These are phyloP conservation scores for Azolla pinnata DNA, from an alignment of 75 land plant species.

Conservation along the genomic window DNA sequence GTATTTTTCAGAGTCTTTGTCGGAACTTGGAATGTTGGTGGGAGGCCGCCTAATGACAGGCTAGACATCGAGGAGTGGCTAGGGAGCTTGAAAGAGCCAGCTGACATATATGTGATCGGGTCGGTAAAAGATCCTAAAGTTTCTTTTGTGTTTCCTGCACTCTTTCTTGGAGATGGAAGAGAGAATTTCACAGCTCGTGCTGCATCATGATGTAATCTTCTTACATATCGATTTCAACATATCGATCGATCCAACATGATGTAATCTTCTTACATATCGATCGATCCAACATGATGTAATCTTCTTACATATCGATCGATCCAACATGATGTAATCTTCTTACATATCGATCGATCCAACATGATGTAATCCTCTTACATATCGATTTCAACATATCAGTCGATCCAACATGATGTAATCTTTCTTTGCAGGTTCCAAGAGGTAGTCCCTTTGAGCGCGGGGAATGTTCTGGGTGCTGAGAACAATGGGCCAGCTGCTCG, in stretches of 20 bases:
- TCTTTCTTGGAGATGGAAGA: neutral
- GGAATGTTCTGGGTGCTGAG: constrained; percentile 43
- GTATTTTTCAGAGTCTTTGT: constrained; percentile 63
- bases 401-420: neutral
- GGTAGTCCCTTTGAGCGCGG: constrained; percentile 54
- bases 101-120: constrained; percentile 85
- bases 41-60: constrained; percentile 49
- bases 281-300: too few species aligned
- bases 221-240: neutral
- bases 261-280: too few species aligned
- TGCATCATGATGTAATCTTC: neutral
- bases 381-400: neutral
- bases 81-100: constrained; percentile 24
- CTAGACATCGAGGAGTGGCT: constrained; percentile 70
- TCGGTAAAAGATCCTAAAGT: constrained; percentile 8
- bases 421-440: constrained; percentile 46
- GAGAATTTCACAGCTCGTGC: neutral
- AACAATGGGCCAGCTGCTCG: constrained; percentile 33
- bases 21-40: constrained; percentile 96
- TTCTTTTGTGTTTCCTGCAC: neutral
- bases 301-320: neutral
- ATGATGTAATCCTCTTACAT: constrained; percentile 2
- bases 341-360: neutral
- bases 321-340: neutral
- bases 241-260: too few species aligned